A percentile compares a stretch with the other conserved stretches of the same genome.
Evolutionary conservation across 31 red algal species (phyloP).

Genomic region (Odonthalia washingtoniensis): DNA sequence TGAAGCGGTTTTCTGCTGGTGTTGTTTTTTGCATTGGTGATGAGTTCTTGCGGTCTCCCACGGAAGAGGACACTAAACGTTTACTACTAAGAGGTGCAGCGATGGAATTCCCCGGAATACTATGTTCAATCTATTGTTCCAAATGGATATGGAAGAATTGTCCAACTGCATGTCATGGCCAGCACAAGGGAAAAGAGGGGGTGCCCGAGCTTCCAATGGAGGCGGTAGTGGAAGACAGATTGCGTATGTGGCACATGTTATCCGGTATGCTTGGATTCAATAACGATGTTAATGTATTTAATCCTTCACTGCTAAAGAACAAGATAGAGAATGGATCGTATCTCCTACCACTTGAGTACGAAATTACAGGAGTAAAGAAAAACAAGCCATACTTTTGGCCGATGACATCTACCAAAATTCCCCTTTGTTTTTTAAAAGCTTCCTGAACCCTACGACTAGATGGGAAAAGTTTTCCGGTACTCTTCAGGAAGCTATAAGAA

Average conservation of each 20-base stretch:
- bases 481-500: neutral
- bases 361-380: neutral
- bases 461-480: neutral
- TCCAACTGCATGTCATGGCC: constrained; percentile 4
- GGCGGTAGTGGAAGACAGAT: constrained; percentile 33
- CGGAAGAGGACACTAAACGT: neutral
- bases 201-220: constrained; percentile 39
- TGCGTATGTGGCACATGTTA: constrained; percentile 54
- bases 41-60: neutral
- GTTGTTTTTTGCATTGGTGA: neutral
- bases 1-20: constrained; percentile 12
- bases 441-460: constrained; percentile 1
- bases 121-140: constrained; percentile 15
- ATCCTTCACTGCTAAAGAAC: neutral
- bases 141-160: constrained; percentile 48
- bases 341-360: constrained; percentile 2
- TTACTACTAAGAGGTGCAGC: neutral
- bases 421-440: constrained; percentile 25
- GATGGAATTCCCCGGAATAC: constrained; percentile 31
- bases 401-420: constrained; percentile 16
- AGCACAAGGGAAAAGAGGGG: constrained; percentile 34
- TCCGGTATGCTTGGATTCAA: constrained; percentile 33
- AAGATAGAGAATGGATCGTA: constrained; percentile 39
- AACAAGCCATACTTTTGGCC: constrained; percentile 29
- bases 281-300: constrained; percentile 56